phyloP scores from a whole-genome alignment of 768 basidiomycete genomes.

The Mycena belliarum region DNA sequence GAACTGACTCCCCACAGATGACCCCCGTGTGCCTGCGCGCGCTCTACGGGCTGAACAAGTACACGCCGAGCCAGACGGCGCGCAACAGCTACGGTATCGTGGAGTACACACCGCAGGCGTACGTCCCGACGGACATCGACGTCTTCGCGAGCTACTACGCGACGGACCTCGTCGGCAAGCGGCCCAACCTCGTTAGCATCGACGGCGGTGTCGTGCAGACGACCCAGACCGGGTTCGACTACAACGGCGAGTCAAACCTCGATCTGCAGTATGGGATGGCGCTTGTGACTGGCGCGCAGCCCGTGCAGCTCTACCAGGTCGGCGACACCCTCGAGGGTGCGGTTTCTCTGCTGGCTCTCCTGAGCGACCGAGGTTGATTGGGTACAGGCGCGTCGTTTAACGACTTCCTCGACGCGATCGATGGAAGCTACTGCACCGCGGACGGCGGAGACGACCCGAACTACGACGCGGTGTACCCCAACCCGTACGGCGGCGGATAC shows the following conservation, averaged over 20 bases:
- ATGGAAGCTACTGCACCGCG: conserved; percentile 4
- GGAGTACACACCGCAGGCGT: background rate
- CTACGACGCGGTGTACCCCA: background rate
- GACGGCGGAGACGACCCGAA: conserved; percentile 9
- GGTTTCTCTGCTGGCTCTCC: background rate
- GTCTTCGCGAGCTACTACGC: conserved; percentile 25
- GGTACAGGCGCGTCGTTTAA: background rate
- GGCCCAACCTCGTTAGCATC: conserved; percentile 31
- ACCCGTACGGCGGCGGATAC: background rate
- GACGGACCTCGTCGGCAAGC: conserved; percentile 29
- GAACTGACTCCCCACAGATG: background rate
- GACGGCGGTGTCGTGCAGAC: conserved; percentile 56
- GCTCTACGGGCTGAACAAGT: background rate
- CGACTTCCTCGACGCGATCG: conserved; percentile 4
- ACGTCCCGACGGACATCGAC: background rate
- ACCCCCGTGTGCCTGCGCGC: background rate
- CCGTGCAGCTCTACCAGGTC: conserved; percentile 43
- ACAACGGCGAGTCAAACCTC: conserved; percentile 54
- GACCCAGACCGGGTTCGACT: conserved; percentile 38
- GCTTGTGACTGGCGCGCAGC: conserved; percentile 29
- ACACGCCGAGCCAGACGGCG: background rate
- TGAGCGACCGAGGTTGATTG: background rate
- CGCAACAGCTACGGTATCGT: background rate
- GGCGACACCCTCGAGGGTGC: conserved; percentile 42
- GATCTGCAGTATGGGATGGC: conserved; percentile 58